Evolutionary conservation across 306 rosid genomes (phyloP).

Genomic region (Corylus heterophylla): DNA sequence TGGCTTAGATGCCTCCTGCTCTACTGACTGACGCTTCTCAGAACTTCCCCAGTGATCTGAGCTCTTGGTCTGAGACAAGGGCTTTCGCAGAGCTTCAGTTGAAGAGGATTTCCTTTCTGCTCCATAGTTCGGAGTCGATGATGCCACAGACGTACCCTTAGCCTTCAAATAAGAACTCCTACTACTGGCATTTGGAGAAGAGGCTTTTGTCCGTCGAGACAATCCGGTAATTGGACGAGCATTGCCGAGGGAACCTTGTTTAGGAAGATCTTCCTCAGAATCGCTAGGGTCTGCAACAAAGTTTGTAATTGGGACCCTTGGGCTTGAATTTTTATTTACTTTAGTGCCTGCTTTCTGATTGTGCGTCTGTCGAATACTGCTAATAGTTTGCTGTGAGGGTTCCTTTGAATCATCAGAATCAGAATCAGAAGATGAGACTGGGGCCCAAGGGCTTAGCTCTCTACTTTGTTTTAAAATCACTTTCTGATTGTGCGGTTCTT

Average conservation of each 20-base stretch:
- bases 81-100: slow-evolving; percentile 28
- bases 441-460: slow-evolving; percentile 18
- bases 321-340: slow-evolving; percentile 41
- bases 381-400: slow-evolving; percentile 26
- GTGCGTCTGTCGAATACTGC: slow-evolving; percentile 29
- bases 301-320: slow-evolving; percentile 38
- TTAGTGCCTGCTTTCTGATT: slow-evolving; percentile 36
- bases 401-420: slow-evolving; percentile 32
- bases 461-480: slow-evolving; percentile 33
- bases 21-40: slow-evolving; percentile 19
- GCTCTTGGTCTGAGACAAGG: slow-evolving; percentile 32
- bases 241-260: slow-evolving; percentile 34
- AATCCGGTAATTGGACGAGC: slow-evolving; percentile 43
- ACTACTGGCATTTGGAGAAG: slow-evolving; percentile 43
- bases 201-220: slow-evolving; percentile 61
- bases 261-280: slow-evolving; percentile 52
- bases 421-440: slow-evolving; percentile 33
- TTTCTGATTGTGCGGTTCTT: slow-evolving; percentile 37
- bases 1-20: slow-evolving; percentile 31
- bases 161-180: slow-evolving; percentile 31
- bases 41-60: slow-evolving; percentile 39
- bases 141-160: slow-evolving; percentile 23
- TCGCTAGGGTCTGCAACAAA: slow-evolving; percentile 54
- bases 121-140: slow-evolving; percentile 35
- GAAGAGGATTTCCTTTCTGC: slow-evolving; percentile 54